Evolutionary conservation across 371 early-diverging fungal species (phyloP).

Genomic region (Actinomucor elegans): DNA sequence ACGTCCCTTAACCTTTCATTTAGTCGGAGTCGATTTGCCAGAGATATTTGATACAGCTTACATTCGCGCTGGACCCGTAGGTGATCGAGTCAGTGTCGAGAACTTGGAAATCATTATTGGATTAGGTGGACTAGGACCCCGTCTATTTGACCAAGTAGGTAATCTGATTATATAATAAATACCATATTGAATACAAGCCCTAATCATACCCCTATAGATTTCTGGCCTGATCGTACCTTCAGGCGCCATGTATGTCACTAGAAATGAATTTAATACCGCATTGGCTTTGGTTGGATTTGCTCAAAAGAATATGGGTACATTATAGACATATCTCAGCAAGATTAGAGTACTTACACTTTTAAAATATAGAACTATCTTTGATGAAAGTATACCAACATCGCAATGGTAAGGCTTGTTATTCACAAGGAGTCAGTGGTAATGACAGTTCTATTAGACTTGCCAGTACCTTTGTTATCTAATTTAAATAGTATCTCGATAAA

Average conservation of each 20-base stretch:
- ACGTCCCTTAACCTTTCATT: background rate
- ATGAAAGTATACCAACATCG: constrained; percentile 25
- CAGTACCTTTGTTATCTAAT: constrained; percentile 24
- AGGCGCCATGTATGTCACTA: constrained; percentile 53
- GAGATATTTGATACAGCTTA: constrained; percentile 61
- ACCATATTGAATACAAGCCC: too few relatives aligned
- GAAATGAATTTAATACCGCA: constrained; percentile 71
- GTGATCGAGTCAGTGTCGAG: constrained; percentile 50
- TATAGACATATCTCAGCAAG: background rate
- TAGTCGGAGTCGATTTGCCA: constrained; percentile 59
- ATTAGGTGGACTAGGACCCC: constrained; percentile 51
- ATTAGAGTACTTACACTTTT: background rate
- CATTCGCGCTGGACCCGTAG: constrained; percentile 49
- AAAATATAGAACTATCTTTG: constrained; percentile 16
- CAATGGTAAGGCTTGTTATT: constrained; percentile 22
- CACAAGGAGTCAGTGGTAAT: background rate
- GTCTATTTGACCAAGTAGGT: constrained; percentile 56
- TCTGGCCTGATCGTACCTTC: constrained; percentile 48
- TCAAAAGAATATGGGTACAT: constrained; percentile 76
- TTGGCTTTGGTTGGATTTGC: constrained; percentile 73
- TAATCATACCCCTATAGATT: constrained; percentile 43
- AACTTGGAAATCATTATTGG: constrained; percentile 53
- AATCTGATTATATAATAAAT: too few relatives aligned
- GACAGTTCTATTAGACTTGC: constrained; percentile 22
- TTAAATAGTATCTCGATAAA: constrained; percentile 18